Conservation (phyloP, 257 asterid genomes). For the Solanum infundibuliforme region DNA sequence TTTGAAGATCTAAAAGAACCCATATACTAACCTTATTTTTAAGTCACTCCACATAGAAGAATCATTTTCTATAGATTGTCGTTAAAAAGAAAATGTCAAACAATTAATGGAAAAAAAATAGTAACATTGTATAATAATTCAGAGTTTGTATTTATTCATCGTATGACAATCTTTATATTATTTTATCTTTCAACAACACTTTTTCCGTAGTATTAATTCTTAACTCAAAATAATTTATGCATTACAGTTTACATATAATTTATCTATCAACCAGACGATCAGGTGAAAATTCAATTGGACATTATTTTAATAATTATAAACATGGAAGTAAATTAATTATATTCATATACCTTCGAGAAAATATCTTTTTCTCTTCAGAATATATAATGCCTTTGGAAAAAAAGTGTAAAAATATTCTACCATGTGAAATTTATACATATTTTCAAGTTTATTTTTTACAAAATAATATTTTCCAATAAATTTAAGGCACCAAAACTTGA, state of each 20-base stretch:
- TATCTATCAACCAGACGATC: background rate
- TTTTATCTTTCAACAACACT: background rate
- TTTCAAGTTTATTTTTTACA: background rate
- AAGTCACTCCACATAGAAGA: too few species aligned
- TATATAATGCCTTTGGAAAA: background rate
- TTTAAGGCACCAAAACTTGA: background rate
- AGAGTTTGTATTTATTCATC: background rate
- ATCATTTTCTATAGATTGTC: too few species aligned
- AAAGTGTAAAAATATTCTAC: background rate
- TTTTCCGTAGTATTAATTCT: background rate
- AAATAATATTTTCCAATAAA: background rate
- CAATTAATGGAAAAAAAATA: too few species aligned
- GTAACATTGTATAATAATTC: background rate
- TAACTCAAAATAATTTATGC: background rate
- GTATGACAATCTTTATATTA: background rate
- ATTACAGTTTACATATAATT: background rate
- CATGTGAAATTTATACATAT: background rate
- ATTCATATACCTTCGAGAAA: background rate
- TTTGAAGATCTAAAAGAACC: too few species aligned
- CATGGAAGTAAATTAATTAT: background rate
- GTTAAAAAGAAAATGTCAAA: too few species aligned
- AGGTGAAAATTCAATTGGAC: background rate
- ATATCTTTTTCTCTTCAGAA: background rate
- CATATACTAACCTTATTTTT: too few species aligned
- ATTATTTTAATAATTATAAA: too few species aligned